These are phyloP conservation scores for Phytopythium sindhum DNA, from an alignment of 352 stramenopile genomes.

Conservation along the genomic window DNA sequence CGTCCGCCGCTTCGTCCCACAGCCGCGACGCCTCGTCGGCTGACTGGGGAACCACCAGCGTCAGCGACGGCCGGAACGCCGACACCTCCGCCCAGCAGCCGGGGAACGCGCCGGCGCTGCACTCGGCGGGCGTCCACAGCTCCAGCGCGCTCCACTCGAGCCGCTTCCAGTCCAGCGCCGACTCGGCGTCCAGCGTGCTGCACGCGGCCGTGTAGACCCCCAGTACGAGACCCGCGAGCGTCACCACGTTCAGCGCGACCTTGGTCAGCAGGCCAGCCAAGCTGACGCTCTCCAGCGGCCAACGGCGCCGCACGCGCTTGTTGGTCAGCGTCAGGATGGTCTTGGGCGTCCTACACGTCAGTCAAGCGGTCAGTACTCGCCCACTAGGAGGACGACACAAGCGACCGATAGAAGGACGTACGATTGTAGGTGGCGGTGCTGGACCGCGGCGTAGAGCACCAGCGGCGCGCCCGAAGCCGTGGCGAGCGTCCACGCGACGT, in stretches of 20 bases:
- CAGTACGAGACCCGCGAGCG: slow-evolving; percentile 12
- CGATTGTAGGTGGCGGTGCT: slow-evolving; percentile 1
- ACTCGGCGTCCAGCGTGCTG: slow-evolving; percentile 10
- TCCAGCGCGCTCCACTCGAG: slow-evolving; percentile 19
- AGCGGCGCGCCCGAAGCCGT: slow-evolving; percentile 34
- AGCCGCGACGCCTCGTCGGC: slow-evolving; percentile 28
- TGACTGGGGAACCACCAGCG: slow-evolving; percentile 12
- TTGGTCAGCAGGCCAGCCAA: slow-evolving; percentile 26
- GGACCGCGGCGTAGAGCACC: slow-evolving; percentile 39
- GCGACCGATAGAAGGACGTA: not conserved
- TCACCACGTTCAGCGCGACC: slow-evolving; percentile 34
- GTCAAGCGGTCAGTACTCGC: not conserved
- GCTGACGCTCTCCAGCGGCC: slow-evolving; percentile 37
- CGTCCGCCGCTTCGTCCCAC: slow-evolving; percentile 23
- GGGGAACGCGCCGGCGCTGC: slow-evolving; percentile 17
- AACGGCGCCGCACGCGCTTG: slow-evolving; percentile 13
- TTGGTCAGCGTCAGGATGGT: slow-evolving; percentile 4
- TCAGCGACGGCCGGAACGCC: slow-evolving; percentile 11
- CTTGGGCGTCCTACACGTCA: not conserved
- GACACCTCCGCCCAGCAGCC: slow-evolving; percentile 10
- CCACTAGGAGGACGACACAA: too few relatives aligned
- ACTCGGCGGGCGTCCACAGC: slow-evolving; percentile 19
- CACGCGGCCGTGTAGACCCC: slow-evolving; percentile 28
- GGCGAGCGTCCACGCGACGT: slow-evolving; percentile 55
- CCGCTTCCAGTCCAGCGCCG: slow-evolving; percentile 17